These are phyloP conservation scores for Clavispora fructus DNA, from an alignment of 805 yeast genomes.

Conservation along the genomic window DNA sequence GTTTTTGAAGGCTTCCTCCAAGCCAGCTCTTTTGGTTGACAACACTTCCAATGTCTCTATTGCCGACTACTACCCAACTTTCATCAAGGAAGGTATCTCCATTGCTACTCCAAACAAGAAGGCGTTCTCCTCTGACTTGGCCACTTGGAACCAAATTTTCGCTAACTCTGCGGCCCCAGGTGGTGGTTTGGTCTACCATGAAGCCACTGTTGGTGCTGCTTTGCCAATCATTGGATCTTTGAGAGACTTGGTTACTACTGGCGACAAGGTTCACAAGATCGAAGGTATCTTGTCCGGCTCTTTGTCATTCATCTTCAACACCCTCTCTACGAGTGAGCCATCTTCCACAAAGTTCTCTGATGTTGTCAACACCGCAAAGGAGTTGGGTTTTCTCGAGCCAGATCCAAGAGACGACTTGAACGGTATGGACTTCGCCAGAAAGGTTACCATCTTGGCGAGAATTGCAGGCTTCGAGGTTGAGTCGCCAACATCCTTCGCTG, in stretches of 20 bases:
- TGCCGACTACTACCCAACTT: slow-evolving; percentile 72
- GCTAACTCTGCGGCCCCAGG: slow-evolving; percentile 44
- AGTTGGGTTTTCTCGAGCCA: slow-evolving; percentile 95
- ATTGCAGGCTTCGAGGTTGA: slow-evolving; percentile 80
- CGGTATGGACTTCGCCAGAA: slow-evolving; percentile 98
- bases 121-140: slow-evolving; percentile 79
- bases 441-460: slow-evolving; percentile 93
- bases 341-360: slow-evolving; percentile 75
- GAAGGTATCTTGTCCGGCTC: slow-evolving; percentile 98
- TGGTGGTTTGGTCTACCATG: slow-evolving; percentile 85
- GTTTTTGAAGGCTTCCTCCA: slow-evolving; percentile 59
- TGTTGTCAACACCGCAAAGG: slow-evolving; percentile 81
- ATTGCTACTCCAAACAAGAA: slow-evolving; percentile 98
- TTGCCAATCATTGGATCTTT: slow-evolving; percentile 87
- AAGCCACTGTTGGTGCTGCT: slow-evolving; percentile 99
- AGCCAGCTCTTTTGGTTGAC: slow-evolving; percentile 83
- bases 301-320: slow-evolving; percentile 90
- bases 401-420: slow-evolving; percentile 99
- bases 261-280: slow-evolving; percentile 84
- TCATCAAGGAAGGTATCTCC: slow-evolving; percentile 74
- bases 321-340: slow-evolving; percentile 68
- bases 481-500: slow-evolving; percentile 90
- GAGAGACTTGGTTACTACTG: slow-evolving; percentile 84
- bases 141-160: slow-evolving; percentile 74
- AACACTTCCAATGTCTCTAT: slow-evolving; percentile 83